These are phyloP conservation scores for Helenozyma baotianmanensis DNA, from an alignment of 805 yeast species.

Conservation along the genomic window DNA sequence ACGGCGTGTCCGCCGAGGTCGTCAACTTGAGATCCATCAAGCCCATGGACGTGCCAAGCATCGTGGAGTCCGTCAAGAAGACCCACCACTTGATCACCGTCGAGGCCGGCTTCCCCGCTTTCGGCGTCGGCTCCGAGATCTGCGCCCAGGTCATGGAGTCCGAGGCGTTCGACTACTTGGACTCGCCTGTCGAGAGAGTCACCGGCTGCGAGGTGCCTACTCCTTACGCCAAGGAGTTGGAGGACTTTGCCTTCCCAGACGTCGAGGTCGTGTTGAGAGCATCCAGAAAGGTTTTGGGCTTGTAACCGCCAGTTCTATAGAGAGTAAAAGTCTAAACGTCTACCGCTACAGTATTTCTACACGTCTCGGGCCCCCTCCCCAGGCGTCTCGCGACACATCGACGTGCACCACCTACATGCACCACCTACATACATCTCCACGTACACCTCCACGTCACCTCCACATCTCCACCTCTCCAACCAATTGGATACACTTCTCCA, in stretches of 20 bases:
- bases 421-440: too few species aligned
- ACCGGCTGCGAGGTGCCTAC: slow-evolving; percentile 99
- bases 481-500: too few species aligned
- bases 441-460: too few species aligned
- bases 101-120: slow-evolving; percentile 97
- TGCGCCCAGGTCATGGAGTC: slow-evolving; percentile 97
- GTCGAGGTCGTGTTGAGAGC: slow-evolving; percentile 85
- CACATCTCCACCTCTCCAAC: too few species aligned
- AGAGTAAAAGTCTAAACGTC: too few species aligned
- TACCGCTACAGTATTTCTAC: too few species aligned
- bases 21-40: slow-evolving; percentile 93
- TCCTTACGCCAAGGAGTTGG: slow-evolving; percentile 93
- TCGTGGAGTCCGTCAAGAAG: slow-evolving; percentile 86
- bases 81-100: slow-evolving; percentile 95
- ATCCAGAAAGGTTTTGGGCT: slow-evolving; percentile 70
- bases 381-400: too few species aligned
- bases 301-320: too few species aligned
- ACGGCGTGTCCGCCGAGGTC: slow-evolving; percentile 89
- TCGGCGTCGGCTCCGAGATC: slow-evolving; percentile 98
- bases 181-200: slow-evolving; percentile 97
- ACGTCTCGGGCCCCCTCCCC: too few species aligned
- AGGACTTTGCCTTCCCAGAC: slow-evolving; percentile 99
- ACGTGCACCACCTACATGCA: too few species aligned
- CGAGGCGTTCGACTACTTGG: slow-evolving; percentile 96
- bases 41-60: slow-evolving; percentile 88